Evolutionary conservation across 305 asterid species (phyloP).

Genomic region (Coffea humblotiana): DNA sequence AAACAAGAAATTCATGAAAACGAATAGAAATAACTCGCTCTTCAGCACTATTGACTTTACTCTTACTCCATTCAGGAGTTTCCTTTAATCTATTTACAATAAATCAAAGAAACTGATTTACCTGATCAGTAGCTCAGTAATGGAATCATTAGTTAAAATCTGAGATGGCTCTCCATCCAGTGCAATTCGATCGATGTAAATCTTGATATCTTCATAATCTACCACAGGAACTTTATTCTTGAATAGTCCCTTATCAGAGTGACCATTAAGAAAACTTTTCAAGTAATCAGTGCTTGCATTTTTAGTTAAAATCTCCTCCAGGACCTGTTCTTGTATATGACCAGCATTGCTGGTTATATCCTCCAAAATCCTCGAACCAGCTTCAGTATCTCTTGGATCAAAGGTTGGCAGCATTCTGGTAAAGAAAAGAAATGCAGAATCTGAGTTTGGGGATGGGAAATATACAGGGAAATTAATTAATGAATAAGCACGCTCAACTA

Average conservation of each 20-base stretch:
- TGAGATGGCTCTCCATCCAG: conserved; percentile 20
- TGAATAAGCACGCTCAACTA: too few species aligned
- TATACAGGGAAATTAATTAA: too few species aligned
- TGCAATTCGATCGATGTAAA: conserved; percentile 22
- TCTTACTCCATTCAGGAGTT: too few species aligned
- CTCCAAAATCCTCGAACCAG: background rate
- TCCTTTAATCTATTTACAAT: too few species aligned
- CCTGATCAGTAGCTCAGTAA: conserved; percentile 24
- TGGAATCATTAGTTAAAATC: conserved; percentile 17
- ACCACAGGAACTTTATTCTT: conserved; percentile 21
- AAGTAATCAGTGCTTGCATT: background rate
- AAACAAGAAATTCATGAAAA: too few species aligned
- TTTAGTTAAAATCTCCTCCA: conserved; percentile 15
- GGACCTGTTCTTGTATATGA: background rate
- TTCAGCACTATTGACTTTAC: too few species aligned
- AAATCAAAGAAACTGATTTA: background rate
- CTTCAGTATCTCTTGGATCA: background rate
- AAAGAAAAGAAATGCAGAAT: too few species aligned
- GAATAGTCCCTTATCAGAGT: conserved; percentile 1
- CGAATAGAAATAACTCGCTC: too few species aligned
- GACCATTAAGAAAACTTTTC: background rate
- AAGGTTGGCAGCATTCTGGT: background rate
- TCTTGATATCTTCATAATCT: conserved; percentile 19
- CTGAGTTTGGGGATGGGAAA: too few species aligned
- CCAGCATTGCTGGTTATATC: background rate